These are phyloP conservation scores for Cucurbita moschata DNA, from an alignment of 306 rosid genomes.

Conservation along the genomic window DNA sequence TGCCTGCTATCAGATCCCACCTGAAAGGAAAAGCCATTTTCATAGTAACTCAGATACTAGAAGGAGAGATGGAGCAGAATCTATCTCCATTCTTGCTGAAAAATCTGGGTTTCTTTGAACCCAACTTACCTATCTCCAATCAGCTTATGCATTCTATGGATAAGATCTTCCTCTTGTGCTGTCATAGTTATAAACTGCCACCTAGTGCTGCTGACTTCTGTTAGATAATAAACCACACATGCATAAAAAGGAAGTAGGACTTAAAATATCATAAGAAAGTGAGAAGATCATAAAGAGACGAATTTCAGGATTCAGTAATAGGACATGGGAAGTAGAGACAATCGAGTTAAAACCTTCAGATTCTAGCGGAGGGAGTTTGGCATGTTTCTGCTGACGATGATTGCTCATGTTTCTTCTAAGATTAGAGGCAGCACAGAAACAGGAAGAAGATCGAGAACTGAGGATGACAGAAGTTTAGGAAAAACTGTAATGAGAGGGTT, in stretches of 20 bases:
- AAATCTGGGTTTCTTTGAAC: not conserved
- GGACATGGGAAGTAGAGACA: not conserved
- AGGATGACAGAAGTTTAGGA: not conserved
- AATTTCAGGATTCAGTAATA: not conserved
- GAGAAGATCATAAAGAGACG: not conserved
- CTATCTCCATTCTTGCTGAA: not conserved
- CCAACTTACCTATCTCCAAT: slow-evolving; percentile 12
- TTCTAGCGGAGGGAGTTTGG: not conserved
- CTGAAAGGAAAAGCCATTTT: not conserved
- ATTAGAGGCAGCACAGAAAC: not conserved
- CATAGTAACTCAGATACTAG: not conserved
- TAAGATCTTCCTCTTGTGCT: slow-evolving; percentile 15
- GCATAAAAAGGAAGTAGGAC: not conserved
- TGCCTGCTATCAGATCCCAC: slow-evolving; percentile 17
- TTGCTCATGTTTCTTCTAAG: slow-evolving; percentile 2
- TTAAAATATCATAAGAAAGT: not conserved
- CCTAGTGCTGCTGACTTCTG: slow-evolving; percentile 13
- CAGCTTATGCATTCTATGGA: slow-evolving; percentile 14
- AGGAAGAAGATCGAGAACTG: not conserved
- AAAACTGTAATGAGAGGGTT: not conserved
- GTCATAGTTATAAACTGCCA: slow-evolving; percentile 15
- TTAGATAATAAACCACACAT: not conserved
- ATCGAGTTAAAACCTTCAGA: slow-evolving; percentile 1
- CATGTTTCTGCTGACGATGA: slow-evolving; percentile 3
- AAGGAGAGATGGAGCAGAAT: not conserved